These are phyloP conservation scores for Mycena sanguinolenta DNA, from an alignment of 768 basidiomycete species.

Conservation along the genomic window DNA sequence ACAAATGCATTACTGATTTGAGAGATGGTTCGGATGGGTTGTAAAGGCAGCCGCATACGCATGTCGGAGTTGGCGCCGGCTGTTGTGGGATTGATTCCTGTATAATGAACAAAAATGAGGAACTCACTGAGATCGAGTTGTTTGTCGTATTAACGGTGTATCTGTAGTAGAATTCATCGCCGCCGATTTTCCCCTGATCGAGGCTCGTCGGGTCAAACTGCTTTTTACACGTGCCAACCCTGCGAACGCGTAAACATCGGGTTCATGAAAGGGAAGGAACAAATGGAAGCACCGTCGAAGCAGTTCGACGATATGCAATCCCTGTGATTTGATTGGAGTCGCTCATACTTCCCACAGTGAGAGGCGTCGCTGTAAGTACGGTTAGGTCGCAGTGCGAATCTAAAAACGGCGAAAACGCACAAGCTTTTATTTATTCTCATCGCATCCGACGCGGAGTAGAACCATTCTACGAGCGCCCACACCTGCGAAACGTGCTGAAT, in stretches of 20 bases:
- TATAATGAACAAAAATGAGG: background rate
- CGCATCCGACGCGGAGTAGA: constrained; percentile 65
- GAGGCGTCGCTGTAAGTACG: constrained; percentile 49
- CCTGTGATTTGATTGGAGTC: constrained; percentile 60
- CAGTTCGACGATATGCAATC: constrained; percentile 62
- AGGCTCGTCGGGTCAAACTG: constrained; percentile 54
- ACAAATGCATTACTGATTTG: constrained; percentile 63
- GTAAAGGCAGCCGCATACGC: constrained; percentile 63
- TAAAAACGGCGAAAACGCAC: constrained; percentile 48
- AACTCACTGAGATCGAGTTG: constrained; percentile 52
- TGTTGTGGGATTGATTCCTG: constrained; percentile 34
- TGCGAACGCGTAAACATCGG: constrained; percentile 37
- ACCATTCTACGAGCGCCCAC: constrained; percentile 70
- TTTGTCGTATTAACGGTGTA: constrained; percentile 55
- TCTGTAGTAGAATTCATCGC: constrained; percentile 61
- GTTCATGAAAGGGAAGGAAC: background rate
- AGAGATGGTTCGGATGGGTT: constrained; percentile 52
- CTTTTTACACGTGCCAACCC: constrained; percentile 49
- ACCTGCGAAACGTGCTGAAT: constrained; percentile 53
- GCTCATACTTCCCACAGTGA: constrained; percentile 61
- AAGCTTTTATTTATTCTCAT: constrained; percentile 59
- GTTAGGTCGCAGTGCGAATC: background rate
- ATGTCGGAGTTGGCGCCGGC: constrained; percentile 60
- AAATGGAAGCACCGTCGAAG: constrained; percentile 57
- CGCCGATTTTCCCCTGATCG: constrained; percentile 55